Base-by-base conservation (phyloP, 352 stramenopile species). In the Globisporangium polare region DNA sequence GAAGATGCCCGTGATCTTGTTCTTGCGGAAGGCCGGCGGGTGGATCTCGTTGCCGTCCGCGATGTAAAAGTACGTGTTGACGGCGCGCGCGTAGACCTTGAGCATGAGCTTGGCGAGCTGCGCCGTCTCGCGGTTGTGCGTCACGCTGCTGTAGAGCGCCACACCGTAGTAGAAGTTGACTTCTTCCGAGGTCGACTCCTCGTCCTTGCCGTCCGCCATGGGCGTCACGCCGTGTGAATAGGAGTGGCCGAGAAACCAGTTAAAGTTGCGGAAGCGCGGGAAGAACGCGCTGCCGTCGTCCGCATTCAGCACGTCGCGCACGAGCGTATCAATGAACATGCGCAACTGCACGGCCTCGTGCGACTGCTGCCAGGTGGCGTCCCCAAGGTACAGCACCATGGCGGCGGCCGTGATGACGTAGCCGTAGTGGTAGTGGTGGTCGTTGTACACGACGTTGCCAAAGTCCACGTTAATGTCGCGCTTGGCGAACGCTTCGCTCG, bases 391-490 rank as follows among this genome's bases (percentile, higher is more conserved):
- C 35, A 86, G 57, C 24, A 68, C 58, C 57, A 88, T 88, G 20
- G 72, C 74, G 26, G 73, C 71, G 0, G 73, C 80, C 9, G 69
- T 85, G 46, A 89, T 76, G 18, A 79, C 66, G 57, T 90, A 90
- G 63, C 80, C 80, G 53, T 88, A 90, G 61, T 90, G 80, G 37
- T 89, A 90, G 62, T 90, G 78, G 59, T 90, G 80, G 50, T 90
- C 80, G 45, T 89, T 90, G 73, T 89, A 90, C 33, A 88, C 75
- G 24, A 66, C 68, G 60, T 88, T 90, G 49, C 80, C 78, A 52
- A 90, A 90, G 55, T 90, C 80, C 22, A 87, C 76, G 63, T 90
- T 86, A 58, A 88, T 75, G 61, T 90, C 80, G 29, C 83, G 71
- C 65, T 74, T 83, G 31, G 26, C 29, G 26, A 89, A 53, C n/a